Percentiles rank a stretch among this genome's conserved stretches.
phyloP scores from a whole-genome alignment of 2,329 filamentous ascomycete species.

The Aspergillus sp. region DNA sequence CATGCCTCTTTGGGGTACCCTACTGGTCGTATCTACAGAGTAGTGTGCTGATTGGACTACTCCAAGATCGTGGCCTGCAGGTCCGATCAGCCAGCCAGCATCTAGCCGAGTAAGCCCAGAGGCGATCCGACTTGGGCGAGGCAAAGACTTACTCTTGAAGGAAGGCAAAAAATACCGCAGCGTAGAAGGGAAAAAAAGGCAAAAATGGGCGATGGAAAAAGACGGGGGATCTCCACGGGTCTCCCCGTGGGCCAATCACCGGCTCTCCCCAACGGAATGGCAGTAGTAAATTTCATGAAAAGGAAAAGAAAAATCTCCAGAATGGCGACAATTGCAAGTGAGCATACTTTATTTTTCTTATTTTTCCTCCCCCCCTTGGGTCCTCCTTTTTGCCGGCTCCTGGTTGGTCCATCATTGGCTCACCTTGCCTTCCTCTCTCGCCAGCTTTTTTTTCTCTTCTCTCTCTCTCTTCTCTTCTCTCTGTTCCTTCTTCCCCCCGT shows the following conservation, averaged over 20 bases:
- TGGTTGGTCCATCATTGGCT: neutral
- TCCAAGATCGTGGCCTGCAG: neutral
- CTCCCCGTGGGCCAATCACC: neutral
- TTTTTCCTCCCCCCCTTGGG: conserved; percentile 3
- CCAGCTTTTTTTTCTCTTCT: conserved; percentile 8
- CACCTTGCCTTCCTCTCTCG: conserved; percentile 2
- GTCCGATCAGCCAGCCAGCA: neutral
- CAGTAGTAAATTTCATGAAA: neutral
- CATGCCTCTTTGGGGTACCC: too few relatives aligned
- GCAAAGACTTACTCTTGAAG: too few relatives aligned
- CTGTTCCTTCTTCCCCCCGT: conserved; percentile 4
- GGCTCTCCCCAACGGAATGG: neutral
- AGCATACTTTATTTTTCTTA: neutral
- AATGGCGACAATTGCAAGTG: neutral
- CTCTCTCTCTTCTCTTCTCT: neutral
- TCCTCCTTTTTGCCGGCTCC: conserved; percentile 12
- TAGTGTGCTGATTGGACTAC: too few relatives aligned
- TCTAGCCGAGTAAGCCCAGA: neutral
- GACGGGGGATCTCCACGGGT: neutral
- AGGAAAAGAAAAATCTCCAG: neutral
- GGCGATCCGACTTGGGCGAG: too few relatives aligned
- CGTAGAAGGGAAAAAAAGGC: neutral
- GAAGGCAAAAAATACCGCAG: too few relatives aligned
- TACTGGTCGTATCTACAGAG: too few relatives aligned
- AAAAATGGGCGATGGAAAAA: neutral